Conservation (phyloP, 2,329 filamentous ascomycete genomes). For the Clonostachys rhizophaga region DNA sequence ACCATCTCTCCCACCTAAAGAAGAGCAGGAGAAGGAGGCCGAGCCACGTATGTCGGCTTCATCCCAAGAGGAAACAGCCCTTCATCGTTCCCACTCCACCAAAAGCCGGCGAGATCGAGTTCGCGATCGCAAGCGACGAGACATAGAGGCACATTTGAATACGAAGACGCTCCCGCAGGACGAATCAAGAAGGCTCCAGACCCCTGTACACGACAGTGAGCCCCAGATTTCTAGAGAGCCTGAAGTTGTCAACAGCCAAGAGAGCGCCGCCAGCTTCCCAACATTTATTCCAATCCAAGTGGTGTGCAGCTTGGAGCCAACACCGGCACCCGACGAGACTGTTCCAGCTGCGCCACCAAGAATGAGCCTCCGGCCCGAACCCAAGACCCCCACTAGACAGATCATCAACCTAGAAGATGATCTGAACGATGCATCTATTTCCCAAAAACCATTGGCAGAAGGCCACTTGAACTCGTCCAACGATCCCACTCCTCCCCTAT, state of each 20-base stretch:
- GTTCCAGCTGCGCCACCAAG: neutral
- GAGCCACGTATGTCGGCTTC: neutral
- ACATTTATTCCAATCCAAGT: conserved; percentile 32
- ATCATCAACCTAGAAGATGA: neutral
- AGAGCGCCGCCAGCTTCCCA: neutral
- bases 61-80: conserved; percentile 5
- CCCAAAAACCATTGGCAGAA: neutral
- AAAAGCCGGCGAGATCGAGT: conserved; percentile 29
- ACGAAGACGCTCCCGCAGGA: conserved; percentile 13
- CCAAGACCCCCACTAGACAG: neutral
- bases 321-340: conserved; percentile 5
- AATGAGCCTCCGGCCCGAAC: neutral
- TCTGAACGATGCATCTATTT: neutral
- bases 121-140: conserved; percentile 30
- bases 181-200: neutral
- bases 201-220: neutral
- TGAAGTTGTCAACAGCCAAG: neutral
- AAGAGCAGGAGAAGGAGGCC: neutral
- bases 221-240: neutral
- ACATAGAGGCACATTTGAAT: conserved; percentile 25
- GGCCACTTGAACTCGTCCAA: neutral
- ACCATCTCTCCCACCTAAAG: neutral
- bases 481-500: conserved; percentile 22
- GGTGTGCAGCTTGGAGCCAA: conserved; percentile 27
- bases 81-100: conserved; percentile 10